Conservation (phyloP, 2,329 filamentous ascomycete species). For the Lasiodiplodia sp. region DNA sequence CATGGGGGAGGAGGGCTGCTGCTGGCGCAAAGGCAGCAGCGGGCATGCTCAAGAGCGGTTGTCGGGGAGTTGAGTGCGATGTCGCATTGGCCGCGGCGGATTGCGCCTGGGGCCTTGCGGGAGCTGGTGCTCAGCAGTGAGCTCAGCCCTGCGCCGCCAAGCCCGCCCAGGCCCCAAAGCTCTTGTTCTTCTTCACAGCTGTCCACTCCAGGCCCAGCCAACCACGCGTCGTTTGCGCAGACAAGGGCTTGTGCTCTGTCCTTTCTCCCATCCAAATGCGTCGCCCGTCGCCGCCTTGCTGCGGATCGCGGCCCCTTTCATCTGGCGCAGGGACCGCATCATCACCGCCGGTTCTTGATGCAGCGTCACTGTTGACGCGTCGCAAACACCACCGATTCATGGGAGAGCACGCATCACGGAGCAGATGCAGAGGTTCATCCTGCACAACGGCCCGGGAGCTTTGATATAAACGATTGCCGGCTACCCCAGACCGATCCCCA, state of each 20-base stretch:
- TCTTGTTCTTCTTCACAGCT: background rate
- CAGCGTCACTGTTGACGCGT: background rate
- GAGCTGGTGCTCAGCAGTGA: background rate
- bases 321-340: slow-evolving; percentile 4
- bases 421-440: background rate
- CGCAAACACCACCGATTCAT: background rate
- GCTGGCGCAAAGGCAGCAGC: slow-evolving; percentile 14
- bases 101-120: background rate
- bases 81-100: slow-evolving; percentile 11
- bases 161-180: background rate
- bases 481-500: slow-evolving; percentile 24
- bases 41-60: slow-evolving; percentile 16
- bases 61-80: background rate
- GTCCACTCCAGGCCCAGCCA: background rate
- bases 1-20: slow-evolving; percentile 5
- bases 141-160: slow-evolving; percentile 28
- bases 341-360: background rate
- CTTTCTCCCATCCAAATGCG: slow-evolving; percentile 9
- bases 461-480: slow-evolving; percentile 18
- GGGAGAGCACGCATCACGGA: background rate
- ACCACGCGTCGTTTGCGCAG: slow-evolving; percentile 14
- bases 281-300: slow-evolving; percentile 3
- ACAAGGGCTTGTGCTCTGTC: slow-evolving; percentile 9
- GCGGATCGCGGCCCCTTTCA: slow-evolving; percentile 25
- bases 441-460: slow-evolving; percentile 7